A percentile compares a stretch with the other conserved stretches of the same genome.
Conservation (phyloP, 805 yeast genomes). For the Wickerhamomyces ciferrii region DNA sequence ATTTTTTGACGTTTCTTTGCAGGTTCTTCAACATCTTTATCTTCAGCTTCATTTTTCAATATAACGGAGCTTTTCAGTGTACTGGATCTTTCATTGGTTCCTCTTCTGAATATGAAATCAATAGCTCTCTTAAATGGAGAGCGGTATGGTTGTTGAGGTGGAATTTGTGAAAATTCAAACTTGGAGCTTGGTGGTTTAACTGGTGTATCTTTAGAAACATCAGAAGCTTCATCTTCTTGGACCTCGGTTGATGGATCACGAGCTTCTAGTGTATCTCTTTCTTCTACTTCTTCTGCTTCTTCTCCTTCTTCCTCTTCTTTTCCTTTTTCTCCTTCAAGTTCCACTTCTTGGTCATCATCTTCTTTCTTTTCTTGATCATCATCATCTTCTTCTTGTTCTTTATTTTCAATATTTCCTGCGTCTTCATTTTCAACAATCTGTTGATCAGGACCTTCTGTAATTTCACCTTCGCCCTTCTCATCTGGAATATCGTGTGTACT, state of each 20-base stretch:
- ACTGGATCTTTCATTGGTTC: neutral
- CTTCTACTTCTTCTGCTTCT: no score
- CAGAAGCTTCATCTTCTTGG: no score
- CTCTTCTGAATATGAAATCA: neutral
- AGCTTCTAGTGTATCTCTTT: no score
- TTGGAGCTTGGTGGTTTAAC: neutral
- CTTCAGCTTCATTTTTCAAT: neutral
- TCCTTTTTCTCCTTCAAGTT: no score
- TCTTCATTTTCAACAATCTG: no score
- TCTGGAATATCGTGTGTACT: neutral
- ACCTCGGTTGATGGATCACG: no score
- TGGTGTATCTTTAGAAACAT: neutral
- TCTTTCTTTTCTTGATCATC: neutral
- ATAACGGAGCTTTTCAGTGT: neutral
- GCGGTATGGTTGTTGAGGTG: neutral
- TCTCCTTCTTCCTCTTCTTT: no score
- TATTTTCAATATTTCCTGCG: no score
- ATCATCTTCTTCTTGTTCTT: no score
- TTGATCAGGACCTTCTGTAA: no score
- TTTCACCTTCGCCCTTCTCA: neutral
- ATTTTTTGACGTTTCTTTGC: neutral
- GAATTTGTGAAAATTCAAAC: neutral
- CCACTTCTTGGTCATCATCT: no score
- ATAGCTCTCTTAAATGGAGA: constrained; percentile 1
- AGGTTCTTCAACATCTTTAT: neutral